Evolutionary conservation across 306 rosid genomes (phyloP).

Genomic region (Geum urbanum): DNA sequence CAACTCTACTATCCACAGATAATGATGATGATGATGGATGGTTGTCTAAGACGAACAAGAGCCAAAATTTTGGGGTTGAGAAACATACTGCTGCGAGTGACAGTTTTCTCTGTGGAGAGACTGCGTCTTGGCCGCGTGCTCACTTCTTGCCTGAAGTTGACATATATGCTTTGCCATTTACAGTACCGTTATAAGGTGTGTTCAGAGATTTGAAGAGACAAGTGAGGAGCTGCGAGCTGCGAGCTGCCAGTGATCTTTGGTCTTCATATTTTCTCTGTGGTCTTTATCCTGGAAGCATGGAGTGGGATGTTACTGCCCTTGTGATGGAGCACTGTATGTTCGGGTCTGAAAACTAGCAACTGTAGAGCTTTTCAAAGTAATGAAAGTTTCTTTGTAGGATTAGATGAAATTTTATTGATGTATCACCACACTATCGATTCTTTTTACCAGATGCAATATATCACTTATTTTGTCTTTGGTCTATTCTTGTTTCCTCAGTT

Average conservation of each 20-base stretch:
- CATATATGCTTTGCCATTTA: conserved; percentile 23
- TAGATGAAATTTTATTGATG: conserved; percentile 5
- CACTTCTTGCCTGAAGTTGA: conserved; percentile 17
- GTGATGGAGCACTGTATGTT: background rate
- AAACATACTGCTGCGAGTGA: background rate
- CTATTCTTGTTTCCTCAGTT: background rate
- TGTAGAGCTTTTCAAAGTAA: background rate
- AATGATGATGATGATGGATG: conserved; percentile 16
- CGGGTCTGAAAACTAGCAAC: background rate
- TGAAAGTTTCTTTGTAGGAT: conserved; percentile 13
- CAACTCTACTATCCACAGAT: background rate
- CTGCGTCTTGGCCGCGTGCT: conserved; percentile 12
- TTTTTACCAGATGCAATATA: conserved; percentile 2
- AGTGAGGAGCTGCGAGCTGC: conserved; percentile 18
- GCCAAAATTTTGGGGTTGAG: conserved; percentile 6
- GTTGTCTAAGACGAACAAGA: conserved; percentile 7
- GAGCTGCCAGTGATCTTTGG: conserved; percentile 18
- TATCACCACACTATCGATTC: conserved; percentile 14
- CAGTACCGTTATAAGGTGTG: conserved; percentile 14
- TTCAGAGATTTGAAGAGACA: conserved; percentile 3
- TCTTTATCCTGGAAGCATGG: background rate
- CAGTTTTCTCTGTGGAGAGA: background rate
- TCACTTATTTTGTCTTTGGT: background rate
- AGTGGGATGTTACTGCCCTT: background rate
- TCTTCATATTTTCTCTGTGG: background rate